Evolutionary conservation across 129 eudicot genomes (phyloP), one percentile per base, ranked within the genome.

Genomic region (Artemisia tridentata): DNA sequence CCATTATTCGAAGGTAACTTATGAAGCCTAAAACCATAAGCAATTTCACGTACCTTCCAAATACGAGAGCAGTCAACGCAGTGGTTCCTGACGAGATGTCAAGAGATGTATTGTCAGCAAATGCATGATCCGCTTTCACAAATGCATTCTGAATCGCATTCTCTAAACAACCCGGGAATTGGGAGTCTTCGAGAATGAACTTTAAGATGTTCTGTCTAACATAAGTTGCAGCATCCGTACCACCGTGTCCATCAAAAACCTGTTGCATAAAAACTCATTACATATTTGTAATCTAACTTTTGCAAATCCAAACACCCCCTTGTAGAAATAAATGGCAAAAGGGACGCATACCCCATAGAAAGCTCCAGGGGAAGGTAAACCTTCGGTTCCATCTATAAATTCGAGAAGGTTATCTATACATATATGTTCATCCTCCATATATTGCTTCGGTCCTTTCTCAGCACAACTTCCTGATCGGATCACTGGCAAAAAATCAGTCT

Each of bases 181-280:
- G 84, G 31, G 96, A 72, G 67, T 89, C 96, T 68, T 87, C 96
- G 43, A 85, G 65, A 43, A 93, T 89, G 65, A 75, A 89, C 82
- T 89, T 82, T 21, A 89, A 86, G 50, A 93, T 83, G 81, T 85
- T 85, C 48, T 85, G 81, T 72, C 83, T 78, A 45, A 86, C 69
- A 72, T 80, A 93, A 43, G 80, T 71, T 55, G 97, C 96, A 18
- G 98, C 98, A 76, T 89, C 98, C 17, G 86, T 89, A 54, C 98
- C 98, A 48, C 96, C 96, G 81, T 93, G 98, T 17, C 98, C 98
- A 85, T 93, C 98, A 80, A 93, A 93, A 23, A 93, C 98, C 98
- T 93, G 82, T 76, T 46, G 48, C 53, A 4, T 51, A 45, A 11
- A 51, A 51, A 51, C 13, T 51, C 56, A 0, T 51, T 13, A 50